Percentiles rank a stretch among this genome's conserved stretches.
These are phyloP conservation scores for Kitagawia praeruptora DNA, from an alignment of 129 eudicot genomes.

Conservation along the genomic window DNA sequence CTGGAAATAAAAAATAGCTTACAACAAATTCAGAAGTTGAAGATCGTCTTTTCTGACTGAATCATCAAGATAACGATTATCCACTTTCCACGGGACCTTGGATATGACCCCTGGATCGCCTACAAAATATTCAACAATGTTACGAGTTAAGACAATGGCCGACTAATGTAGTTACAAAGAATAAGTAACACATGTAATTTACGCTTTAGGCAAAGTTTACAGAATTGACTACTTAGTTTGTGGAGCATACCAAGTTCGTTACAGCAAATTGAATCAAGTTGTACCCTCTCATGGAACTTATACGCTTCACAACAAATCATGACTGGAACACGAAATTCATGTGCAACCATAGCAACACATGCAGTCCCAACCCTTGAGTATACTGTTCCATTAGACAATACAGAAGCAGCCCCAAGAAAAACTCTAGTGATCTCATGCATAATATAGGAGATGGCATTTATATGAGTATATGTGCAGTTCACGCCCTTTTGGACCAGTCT, in stretches of 20 bases:
- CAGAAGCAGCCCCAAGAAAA: slow-evolving; percentile 84
- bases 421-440: slow-evolving; percentile 92
- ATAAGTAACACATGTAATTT: background rate
- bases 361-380: slow-evolving; percentile 94
- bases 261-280: slow-evolving; percentile 86
- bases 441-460: slow-evolving; percentile 77
- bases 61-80: slow-evolving; percentile 38
- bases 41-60: slow-evolving; percentile 52
- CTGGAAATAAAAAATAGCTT: slow-evolving; percentile 17
- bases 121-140: slow-evolving; percentile 17
- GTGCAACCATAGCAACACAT: slow-evolving; percentile 90
- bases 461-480: slow-evolving; percentile 80
- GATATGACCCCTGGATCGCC: slow-evolving; percentile 82
- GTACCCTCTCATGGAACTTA: slow-evolving; percentile 93
- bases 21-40: slow-evolving; percentile 71
- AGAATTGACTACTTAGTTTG: background rate
- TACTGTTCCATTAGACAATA: slow-evolving; percentile 75
- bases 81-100: slow-evolving; percentile 56
- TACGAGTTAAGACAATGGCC: background rate
- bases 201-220: background rate
- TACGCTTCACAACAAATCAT: slow-evolving; percentile 93
- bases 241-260: slow-evolving; percentile 76
- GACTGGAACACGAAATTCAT: slow-evolving; percentile 74
- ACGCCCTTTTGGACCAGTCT: slow-evolving; percentile 75
- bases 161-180: background rate